Evolutionary conservation across 768 basidiomycete species (phyloP).

Genomic region (Tricholoma terreum): DNA sequence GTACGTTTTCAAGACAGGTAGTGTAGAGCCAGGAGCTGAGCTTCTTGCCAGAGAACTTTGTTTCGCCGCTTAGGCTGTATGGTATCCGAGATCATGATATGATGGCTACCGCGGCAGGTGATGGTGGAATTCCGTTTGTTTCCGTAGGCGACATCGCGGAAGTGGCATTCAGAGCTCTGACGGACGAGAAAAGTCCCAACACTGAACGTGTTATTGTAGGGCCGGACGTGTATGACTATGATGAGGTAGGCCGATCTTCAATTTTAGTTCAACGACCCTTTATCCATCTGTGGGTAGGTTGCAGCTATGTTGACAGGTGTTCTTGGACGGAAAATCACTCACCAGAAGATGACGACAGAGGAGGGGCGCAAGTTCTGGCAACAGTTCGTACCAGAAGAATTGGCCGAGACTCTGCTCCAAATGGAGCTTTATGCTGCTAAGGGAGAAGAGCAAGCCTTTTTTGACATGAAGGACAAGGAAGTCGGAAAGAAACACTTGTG

Average conservation of each 20-base stretch:
- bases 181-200: slow-evolving; percentile 20
- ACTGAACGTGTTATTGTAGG: slow-evolving; percentile 30
- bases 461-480: slow-evolving; percentile 15
- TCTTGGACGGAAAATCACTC: slow-evolving; percentile 27
- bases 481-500: slow-evolving; percentile 21
- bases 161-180: slow-evolving; percentile 29
- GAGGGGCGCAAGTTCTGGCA: slow-evolving; percentile 17
- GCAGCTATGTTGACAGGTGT: slow-evolving; percentile 22
- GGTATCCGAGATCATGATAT: slow-evolving; percentile 21
- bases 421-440: slow-evolving; percentile 18
- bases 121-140: slow-evolving; percentile 28
- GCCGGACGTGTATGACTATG: slow-evolving; percentile 27
- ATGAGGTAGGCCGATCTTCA: slow-evolving; percentile 19
- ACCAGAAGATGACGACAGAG: slow-evolving; percentile 17
- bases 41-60: too few relatives aligned
- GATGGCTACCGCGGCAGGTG: slow-evolving; percentile 25
- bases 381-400: slow-evolving; percentile 13
- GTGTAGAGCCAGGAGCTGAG: too few relatives aligned
- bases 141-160: slow-evolving; percentile 32
- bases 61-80: neutral
- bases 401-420: slow-evolving; percentile 13
- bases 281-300: slow-evolving; percentile 13
- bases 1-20: slow-evolving; percentile 14
- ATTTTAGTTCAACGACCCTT: neutral
- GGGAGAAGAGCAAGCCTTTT: slow-evolving; percentile 22